Percentiles rank a stretch among this genome's conserved stretches.
These are phyloP conservation scores for Sarcomyxa edulis DNA, from an alignment of 768 basidiomycete genomes.

Conservation along the genomic window DNA sequence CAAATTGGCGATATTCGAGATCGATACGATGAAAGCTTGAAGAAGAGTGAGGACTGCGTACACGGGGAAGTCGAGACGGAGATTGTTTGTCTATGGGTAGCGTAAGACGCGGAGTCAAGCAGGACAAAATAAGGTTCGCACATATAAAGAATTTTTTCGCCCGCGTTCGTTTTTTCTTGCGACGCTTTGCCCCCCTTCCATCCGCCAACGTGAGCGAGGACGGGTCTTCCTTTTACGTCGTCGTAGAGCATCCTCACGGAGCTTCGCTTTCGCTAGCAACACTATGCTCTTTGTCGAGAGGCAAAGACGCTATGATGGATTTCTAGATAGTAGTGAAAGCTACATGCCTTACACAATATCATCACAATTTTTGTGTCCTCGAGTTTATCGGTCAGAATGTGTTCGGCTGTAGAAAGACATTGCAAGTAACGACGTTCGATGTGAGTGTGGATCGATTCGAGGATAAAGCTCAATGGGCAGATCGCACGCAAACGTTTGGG, in stretches of 20 bases:
- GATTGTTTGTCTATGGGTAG: no score
- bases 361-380: neutral
- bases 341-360: conserved; percentile 27
- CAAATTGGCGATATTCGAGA: no score
- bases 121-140: no score
- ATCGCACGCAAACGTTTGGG: no score
- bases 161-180: no score
- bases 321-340: conserved; percentile 75
- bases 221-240: conserved; percentile 28
- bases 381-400: neutral
- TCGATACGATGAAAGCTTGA: no score
- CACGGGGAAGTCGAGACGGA: no score
- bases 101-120: no score
- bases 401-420: neutral
- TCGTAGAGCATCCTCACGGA: conserved; percentile 43
- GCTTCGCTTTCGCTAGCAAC: conserved; percentile 78
- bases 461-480: no score
- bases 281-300: conserved; percentile 42
- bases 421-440: neutral
- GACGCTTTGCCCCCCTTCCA: conserved; percentile 19
- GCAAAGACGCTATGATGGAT: conserved; percentile 69
- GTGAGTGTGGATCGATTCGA: no score
- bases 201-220: conserved; percentile 21
- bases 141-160: no score
- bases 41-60: no score